These are phyloP conservation scores for Talaromyces wortmannii DNA, from an alignment of 495 filamentous ascomycete species.

Conservation along the genomic window DNA sequence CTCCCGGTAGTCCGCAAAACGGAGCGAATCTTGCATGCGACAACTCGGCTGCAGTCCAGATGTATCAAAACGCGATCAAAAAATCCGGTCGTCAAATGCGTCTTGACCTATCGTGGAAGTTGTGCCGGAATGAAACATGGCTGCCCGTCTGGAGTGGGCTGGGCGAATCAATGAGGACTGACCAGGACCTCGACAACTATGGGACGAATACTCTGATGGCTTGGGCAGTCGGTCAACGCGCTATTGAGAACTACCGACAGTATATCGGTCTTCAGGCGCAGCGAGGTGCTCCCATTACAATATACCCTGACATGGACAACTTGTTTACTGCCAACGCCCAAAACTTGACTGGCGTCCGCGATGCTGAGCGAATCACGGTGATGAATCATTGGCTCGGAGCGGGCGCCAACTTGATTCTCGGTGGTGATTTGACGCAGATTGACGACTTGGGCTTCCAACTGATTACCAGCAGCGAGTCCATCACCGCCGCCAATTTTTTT, in stretches of 20 bases:
- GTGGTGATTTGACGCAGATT: not conserved
- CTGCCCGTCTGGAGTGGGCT: not conserved
- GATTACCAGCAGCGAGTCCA: not conserved
- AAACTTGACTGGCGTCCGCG: not conserved
- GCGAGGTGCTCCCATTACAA: not conserved
- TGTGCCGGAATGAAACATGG: constrained; percentile 1
- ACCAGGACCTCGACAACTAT: not conserved
- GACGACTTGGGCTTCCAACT: not conserved
- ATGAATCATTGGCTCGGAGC: constrained; percentile 3
- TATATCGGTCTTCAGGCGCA: not conserved
- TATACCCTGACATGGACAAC: constrained; percentile 1
- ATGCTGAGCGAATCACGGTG: not conserved
- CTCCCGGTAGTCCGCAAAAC: not conserved
- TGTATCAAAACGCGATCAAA: not conserved
- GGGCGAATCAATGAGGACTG: not conserved
- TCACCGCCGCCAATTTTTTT: not conserved
- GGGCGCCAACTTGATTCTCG: not conserved
- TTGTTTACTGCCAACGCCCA: not conserved
- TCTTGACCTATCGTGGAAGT: not conserved
- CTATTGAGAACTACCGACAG: not conserved
- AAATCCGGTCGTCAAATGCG: not conserved
- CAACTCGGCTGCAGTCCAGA: not conserved
- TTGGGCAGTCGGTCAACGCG: not conserved
- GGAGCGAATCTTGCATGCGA: not conserved
- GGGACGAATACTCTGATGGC: not conserved